Base-by-base conservation (phyloP, 2,329 filamentous ascomycete species). In the Paraphoma chrysanthemicola region DNA sequence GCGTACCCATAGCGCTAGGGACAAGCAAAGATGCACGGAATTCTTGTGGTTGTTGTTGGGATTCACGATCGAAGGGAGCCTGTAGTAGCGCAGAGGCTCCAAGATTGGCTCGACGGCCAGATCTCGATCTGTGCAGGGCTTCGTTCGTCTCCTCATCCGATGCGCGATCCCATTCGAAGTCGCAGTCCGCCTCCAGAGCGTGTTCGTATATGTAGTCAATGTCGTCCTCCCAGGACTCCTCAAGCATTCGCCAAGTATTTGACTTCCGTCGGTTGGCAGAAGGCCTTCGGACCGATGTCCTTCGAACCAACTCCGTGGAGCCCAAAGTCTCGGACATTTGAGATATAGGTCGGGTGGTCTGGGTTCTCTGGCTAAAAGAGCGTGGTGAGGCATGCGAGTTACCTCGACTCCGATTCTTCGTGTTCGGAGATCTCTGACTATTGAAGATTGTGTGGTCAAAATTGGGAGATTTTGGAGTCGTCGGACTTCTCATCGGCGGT, bases 171-270 rank as follows among this genome's bases (percentile, higher is more conserved):
- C 85, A 88, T 56, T 87, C 83, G 54, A 86, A 86, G 59, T 88
- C 80, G 60, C 83, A 87, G 50, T 84, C 83, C 1, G 85, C 85
- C 70, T 88, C 86, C 6, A 85, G 82, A 28, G 83, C 84, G 66
- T 86, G 82, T 57, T 87, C 83, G 62, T 88, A 88, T 64, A 84
- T 86, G 64, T 84, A 87, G 61, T 88, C 85, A 53, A 88, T 84
- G 57, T 86, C 85, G 39, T 86, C 85, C 64, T 88, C 85, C 86
- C 86, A 88, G 1, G 82, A 83, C 12, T 72, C 72, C 47, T 81
- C 79, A 29, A 77, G 70, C 14, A 61, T 69, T 28, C 69, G 69
- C 69, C 73, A 76, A 10, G 69, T 70, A 49, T 71, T 74, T 1
- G 73, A 77, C 42, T 68, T 67, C 45, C 71, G 69, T 31, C 69